phyloP scores from a whole-genome alignment of 2,329 filamentous ascomycete genomes.

The Colletotrichum gigasporum region DNA sequence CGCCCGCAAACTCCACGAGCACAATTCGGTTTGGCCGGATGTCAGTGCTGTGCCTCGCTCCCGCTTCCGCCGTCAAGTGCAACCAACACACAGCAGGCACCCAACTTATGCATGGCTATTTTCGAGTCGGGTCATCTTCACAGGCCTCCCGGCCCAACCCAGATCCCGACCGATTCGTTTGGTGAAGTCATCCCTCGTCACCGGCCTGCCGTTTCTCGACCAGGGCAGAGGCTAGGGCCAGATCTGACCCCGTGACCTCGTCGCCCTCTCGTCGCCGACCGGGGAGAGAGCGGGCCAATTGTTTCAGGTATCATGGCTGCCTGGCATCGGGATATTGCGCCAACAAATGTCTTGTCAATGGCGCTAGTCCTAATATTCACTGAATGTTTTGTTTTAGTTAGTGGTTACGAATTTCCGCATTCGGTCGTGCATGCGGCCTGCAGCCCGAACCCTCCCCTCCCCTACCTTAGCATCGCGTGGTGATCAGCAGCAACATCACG shows the following conservation, averaged over 20 bases:
- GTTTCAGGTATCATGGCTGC: constrained; percentile 20
- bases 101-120: constrained; percentile 17
- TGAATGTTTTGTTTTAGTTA: too few relatives aligned
- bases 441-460: too few relatives aligned
- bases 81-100: neutral
- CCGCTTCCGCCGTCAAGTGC: neutral
- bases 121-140: constrained; percentile 4
- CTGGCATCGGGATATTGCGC: neutral
- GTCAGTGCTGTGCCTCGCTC: neutral
- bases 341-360: too few relatives aligned
- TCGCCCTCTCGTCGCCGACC: neutral
- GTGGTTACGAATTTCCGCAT: neutral
- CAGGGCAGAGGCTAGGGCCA: neutral
- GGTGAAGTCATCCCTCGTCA: neutral
- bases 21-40: neutral
- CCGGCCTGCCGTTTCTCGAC: neutral
- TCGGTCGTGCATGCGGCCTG: neutral
- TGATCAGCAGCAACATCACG: too few relatives aligned
- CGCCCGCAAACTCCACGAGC: too few relatives aligned
- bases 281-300: constrained; percentile 5
- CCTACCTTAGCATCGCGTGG: too few relatives aligned
- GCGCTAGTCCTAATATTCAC: too few relatives aligned
- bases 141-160: constrained; percentile 7
- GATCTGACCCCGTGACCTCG: neutral
- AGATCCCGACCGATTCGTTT: neutral